Percentiles rank a stretch among this genome's conserved stretches.
Evolutionary conservation across 1,139 yeast genomes (phyloP).

Genomic region (Lodderomyces orthopsilosis): DNA sequence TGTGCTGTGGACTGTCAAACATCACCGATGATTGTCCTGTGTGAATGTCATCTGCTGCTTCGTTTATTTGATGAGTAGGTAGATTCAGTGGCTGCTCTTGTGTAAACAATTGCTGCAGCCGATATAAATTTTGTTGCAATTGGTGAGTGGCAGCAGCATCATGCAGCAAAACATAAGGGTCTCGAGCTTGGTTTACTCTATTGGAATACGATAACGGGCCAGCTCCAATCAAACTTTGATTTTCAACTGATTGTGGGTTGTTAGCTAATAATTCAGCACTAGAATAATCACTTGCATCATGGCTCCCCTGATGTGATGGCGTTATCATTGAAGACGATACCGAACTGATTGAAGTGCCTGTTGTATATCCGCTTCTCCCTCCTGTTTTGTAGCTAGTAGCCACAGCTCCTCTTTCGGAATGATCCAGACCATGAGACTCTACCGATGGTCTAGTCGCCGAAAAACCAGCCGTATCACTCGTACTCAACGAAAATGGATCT

Average conservation of each 20-base stretch:
- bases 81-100: not conserved
- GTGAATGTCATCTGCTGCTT: not conserved
- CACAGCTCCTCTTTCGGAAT: not conserved
- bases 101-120: not conserved
- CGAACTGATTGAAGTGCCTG: not conserved
- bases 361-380: not conserved
- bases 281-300: not conserved
- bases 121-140: not conserved
- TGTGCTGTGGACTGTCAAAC: constrained; percentile 1
- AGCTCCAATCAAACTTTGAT: not conserved
- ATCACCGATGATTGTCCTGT: not conserved
- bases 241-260: not conserved
- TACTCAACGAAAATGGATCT: constrained; percentile 7
- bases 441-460: not conserved
- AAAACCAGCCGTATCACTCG: not conserved
- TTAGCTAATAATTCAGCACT: not conserved
- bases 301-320: not conserved
- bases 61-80: not conserved
- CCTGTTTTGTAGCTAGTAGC: not conserved
- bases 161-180: constrained; percentile 1
- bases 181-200: not conserved
- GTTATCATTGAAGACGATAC: not conserved
- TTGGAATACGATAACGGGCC: not conserved
- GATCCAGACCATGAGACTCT: not conserved
- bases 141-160: not conserved